Evolutionary conservation across 2,329 filamentous ascomycete genomes (phyloP).

Genomic region (Calonectria leucothoes): DNA sequence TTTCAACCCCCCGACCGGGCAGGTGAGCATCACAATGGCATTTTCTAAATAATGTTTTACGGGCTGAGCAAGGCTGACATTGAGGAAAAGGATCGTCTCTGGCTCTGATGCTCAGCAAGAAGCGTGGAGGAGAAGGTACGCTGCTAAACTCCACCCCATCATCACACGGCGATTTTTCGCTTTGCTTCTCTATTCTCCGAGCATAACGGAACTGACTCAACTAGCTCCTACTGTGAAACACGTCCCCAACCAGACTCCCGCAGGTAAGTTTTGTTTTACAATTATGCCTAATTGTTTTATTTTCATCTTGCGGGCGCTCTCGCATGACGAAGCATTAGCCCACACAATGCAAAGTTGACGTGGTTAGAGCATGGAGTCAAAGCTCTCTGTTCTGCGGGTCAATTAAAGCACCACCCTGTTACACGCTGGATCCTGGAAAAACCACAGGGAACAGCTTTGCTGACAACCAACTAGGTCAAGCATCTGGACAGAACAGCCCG

Average conservation of each 20-base stretch:
- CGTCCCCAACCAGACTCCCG: constrained; percentile 34
- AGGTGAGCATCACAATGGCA: constrained; percentile 35
- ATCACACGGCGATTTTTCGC: neutral
- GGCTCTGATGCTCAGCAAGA: constrained; percentile 36
- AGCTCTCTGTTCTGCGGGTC: constrained; percentile 6
- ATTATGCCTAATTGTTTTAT: neutral
- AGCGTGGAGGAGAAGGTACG: constrained; percentile 34
- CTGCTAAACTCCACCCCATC: neutral
- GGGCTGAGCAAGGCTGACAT: constrained; percentile 19
- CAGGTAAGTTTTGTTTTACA: constrained; percentile 27
- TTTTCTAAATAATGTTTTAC: neutral
- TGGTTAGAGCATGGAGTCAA: constrained; percentile 12
- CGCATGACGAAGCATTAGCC: constrained; percentile 5
- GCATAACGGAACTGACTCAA: constrained; percentile 15
- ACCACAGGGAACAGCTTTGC: constrained; percentile 6
- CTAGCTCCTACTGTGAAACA: constrained; percentile 27
- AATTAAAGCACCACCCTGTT: neutral
- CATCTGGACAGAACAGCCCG: constrained; percentile 35
- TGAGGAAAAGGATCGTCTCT: constrained; percentile 34
- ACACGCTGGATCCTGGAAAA: neutral
- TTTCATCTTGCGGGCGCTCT: neutral
- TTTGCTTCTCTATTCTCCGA: neutral
- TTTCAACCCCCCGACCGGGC: constrained; percentile 35
- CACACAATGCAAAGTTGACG: constrained; percentile 11
- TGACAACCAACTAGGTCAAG: constrained; percentile 35